Conservation (phyloP, 139 green algal genomes). For the Tetradesmus lagerheimii region DNA sequence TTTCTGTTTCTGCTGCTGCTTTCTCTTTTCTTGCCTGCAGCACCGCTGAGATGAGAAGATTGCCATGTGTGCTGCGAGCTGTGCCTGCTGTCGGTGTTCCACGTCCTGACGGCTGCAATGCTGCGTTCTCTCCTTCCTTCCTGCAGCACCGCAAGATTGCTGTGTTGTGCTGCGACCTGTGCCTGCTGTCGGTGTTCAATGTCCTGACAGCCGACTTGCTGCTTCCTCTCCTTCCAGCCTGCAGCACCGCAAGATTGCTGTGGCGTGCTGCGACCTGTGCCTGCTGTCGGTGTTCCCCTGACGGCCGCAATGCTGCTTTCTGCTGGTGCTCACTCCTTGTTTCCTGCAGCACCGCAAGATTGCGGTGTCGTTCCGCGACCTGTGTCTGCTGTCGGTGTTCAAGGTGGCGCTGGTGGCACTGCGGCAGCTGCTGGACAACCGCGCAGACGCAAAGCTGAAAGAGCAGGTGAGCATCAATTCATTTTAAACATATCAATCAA, state of each 20-base stretch:
- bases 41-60: too few species aligned
- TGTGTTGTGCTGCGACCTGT: too few species aligned
- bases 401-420: constrained; percentile 77
- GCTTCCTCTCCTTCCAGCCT: constrained; percentile 40
- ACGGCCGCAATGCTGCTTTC: background rate
- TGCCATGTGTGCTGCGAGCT: too few species aligned
- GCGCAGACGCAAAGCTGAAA: constrained; percentile 81
- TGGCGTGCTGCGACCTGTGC: constrained; percentile 80
- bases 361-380: constrained; percentile 82
- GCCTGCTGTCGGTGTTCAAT: too few species aligned
- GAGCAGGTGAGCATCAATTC: constrained; percentile 70
- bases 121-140: too few species aligned
- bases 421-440: constrained; percentile 63
- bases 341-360: constrained; percentile 91
- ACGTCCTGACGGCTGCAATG: too few species aligned
- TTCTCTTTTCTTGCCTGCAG: too few species aligned
- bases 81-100: too few species aligned
- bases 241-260: constrained; percentile 92
- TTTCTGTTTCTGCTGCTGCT: too few species aligned
- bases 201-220: too few species aligned
- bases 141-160: too few species aligned
- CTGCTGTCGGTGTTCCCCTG: constrained; percentile 69
- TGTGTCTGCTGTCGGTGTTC: constrained; percentile 73
- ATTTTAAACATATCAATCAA: too few species aligned
- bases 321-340: constrained; percentile 6